Conservation (phyloP, 176 grass and related monocot species). For the Urochloa ruziziensis region DNA sequence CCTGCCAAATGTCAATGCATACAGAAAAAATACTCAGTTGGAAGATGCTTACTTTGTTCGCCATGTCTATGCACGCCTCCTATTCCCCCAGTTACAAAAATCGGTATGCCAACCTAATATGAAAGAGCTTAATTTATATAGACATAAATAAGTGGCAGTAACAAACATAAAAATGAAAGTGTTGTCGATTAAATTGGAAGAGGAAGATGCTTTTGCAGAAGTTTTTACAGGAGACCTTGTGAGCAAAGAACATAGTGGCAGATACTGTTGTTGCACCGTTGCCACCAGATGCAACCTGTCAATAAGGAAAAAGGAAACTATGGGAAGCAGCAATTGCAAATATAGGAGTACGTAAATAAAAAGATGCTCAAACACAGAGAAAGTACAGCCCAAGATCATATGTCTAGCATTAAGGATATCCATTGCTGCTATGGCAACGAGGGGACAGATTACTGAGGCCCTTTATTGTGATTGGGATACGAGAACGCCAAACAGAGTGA, state of each 20-base stretch:
- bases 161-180: background rate
- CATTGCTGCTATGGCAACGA: background rate
- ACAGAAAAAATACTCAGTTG: background rate
- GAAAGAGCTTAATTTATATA: background rate
- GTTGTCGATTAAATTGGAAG: too few species aligned
- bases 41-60: conserved; percentile 77
- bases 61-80: conserved; percentile 88
- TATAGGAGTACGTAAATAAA: background rate
- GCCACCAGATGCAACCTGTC: conserved; percentile 66
- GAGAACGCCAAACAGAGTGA: background rate
- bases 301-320: background rate
- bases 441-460: background rate
- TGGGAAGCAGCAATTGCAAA: conserved; percentile 6
- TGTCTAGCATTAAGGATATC: background rate
- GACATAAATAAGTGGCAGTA: background rate
- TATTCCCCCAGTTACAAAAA: conserved; percentile 87
- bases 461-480: background rate
- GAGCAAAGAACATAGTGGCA: conserved; percentile 89
- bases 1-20: background rate
- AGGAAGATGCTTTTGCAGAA: background rate
- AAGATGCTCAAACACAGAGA: background rate
- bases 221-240: conserved; percentile 53
- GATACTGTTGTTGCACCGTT: conserved; percentile 95
- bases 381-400: background rate
- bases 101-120: conserved; percentile 78